Conservation (phyloP, 1,139 yeast species). For the Candida neerlandica region DNA sequence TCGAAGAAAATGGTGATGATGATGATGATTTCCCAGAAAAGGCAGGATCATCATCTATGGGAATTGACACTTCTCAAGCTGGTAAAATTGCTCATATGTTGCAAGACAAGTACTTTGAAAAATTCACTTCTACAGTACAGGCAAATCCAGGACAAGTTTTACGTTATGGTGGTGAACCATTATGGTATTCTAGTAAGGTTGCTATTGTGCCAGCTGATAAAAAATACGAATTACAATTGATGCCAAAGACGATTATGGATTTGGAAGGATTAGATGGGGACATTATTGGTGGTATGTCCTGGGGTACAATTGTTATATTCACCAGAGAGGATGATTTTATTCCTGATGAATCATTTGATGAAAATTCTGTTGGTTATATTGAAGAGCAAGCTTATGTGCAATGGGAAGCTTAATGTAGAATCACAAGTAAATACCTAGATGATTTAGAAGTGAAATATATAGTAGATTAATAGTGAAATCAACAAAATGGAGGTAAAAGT, state of each 20-base stretch:
- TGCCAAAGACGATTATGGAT: slow-evolving; percentile 91
- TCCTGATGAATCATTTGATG: slow-evolving; percentile 57
- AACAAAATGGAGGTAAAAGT: too few relatives aligned
- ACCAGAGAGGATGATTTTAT: slow-evolving; percentile 75
- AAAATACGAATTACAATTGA: slow-evolving; percentile 81
- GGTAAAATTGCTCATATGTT: slow-evolving; percentile 53
- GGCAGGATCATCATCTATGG: slow-evolving; percentile 19
- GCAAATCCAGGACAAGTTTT: slow-evolving; percentile 86
- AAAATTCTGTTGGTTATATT: slow-evolving; percentile 73
- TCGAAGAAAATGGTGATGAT: slow-evolving; percentile 38
- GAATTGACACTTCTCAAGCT: slow-evolving; percentile 34
- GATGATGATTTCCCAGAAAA: slow-evolving; percentile 3
- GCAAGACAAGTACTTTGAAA: slow-evolving; percentile 78
- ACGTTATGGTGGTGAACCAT: slow-evolving; percentile 78
- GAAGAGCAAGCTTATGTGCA: slow-evolving; percentile 95
- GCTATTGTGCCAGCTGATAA: slow-evolving; percentile 33
- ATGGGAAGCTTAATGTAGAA: slow-evolving; percentile 73
- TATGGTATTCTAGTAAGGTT: slow-evolving; percentile 70
- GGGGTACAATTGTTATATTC: slow-evolving; percentile 92
- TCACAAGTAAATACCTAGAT: too few relatives aligned
- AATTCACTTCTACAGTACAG: slow-evolving; percentile 70
- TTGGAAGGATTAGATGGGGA: slow-evolving; percentile 56
- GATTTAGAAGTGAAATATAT: too few relatives aligned
- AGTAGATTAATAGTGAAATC: too few relatives aligned
- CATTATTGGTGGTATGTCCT: slow-evolving; percentile 80